These are phyloP conservation scores for Plasmodium yoelii DNA, from an alignment of 169 alveolate genomes.

Conservation along the genomic window DNA sequence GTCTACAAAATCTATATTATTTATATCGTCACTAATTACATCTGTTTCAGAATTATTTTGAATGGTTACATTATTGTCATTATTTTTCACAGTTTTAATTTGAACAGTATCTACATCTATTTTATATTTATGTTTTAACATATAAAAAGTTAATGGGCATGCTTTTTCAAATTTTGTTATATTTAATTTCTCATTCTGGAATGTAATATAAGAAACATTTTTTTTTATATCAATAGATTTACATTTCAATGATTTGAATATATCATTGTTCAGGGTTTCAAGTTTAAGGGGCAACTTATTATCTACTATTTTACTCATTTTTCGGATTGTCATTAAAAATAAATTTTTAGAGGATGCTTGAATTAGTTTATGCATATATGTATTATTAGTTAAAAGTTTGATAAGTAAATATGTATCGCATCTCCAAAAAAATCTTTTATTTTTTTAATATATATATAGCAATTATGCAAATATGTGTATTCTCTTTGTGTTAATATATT, in stretches of 20 bases:
- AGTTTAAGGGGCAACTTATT: conserved; percentile 12
- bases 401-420: no score
- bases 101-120: conserved; percentile 22
- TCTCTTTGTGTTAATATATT: no score
- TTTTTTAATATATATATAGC: no score
- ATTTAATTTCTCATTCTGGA: conserved; percentile 12
- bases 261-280: conserved; percentile 33
- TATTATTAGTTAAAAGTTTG: no score
- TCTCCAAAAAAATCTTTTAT: no score
- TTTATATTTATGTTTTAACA: conserved; percentile 29
- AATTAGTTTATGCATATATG: conserved; percentile 1
- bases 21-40: background rate
- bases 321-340: background rate
- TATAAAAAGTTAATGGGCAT: conserved; percentile 32
- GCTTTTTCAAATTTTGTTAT: conserved; percentile 26
- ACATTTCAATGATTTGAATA: conserved; percentile 17
- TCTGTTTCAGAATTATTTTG: background rate
- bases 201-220: conserved; percentile 13
- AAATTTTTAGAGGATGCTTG: background rate
- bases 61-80: background rate
- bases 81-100: conserved; percentile 16
- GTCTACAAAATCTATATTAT: conserved; percentile 8
- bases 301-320: conserved; percentile 10
- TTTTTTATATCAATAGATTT: conserved; percentile 22
- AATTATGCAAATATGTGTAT: no score